Percentiles rank a stretch among this genome's conserved stretches.
phyloP scores from a whole-genome alignment of 805 yeast species.

The Candida ipomoeae region DNA sequence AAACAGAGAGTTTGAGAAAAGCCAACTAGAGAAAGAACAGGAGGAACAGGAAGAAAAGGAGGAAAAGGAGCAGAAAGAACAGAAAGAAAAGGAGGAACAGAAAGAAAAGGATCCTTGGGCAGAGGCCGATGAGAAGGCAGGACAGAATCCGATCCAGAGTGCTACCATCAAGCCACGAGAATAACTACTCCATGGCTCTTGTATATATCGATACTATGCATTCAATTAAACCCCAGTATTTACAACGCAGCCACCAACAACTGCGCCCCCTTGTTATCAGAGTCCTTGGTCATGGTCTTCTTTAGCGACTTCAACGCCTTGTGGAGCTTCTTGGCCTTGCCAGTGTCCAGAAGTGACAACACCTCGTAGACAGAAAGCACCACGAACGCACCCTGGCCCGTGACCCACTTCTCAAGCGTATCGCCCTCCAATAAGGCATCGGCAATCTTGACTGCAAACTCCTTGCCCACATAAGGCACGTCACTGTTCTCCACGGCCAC shows the following conservation, averaged over 20 bases:
- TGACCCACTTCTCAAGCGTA: slow-evolving; percentile 57
- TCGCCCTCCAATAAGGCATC: slow-evolving; percentile 49
- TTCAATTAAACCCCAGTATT: slow-evolving; percentile 4
- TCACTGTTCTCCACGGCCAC: slow-evolving; percentile 28
- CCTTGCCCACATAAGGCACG: slow-evolving; percentile 50
- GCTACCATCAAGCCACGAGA: slow-evolving; percentile 37
- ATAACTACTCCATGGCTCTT: slow-evolving; percentile 6
- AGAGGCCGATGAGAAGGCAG: slow-evolving; percentile 26
- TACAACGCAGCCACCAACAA: slow-evolving; percentile 26
- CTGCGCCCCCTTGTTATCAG: slow-evolving; percentile 61
- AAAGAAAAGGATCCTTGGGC: slow-evolving; percentile 31
- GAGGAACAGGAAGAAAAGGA: neutral
- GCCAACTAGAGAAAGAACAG: too few relatives aligned
- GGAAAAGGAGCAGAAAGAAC: neutral
- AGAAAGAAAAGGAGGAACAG: neutral
- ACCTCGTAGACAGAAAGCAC: slow-evolving; percentile 76
- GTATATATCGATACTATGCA: neutral
- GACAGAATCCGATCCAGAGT: slow-evolving; percentile 31
- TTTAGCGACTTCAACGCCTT: slow-evolving; percentile 51
- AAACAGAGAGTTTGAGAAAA: slow-evolving; percentile 10
- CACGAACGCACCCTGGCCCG: slow-evolving; percentile 69
- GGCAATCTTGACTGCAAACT: slow-evolving; percentile 53
- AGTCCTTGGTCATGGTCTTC: slow-evolving; percentile 41
- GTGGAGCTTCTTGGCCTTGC: slow-evolving; percentile 44
- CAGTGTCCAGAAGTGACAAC: slow-evolving; percentile 37